These are phyloP conservation scores for Lenzites betulinus DNA, from an alignment of 768 basidiomycete genomes.

Conservation along the genomic window DNA sequence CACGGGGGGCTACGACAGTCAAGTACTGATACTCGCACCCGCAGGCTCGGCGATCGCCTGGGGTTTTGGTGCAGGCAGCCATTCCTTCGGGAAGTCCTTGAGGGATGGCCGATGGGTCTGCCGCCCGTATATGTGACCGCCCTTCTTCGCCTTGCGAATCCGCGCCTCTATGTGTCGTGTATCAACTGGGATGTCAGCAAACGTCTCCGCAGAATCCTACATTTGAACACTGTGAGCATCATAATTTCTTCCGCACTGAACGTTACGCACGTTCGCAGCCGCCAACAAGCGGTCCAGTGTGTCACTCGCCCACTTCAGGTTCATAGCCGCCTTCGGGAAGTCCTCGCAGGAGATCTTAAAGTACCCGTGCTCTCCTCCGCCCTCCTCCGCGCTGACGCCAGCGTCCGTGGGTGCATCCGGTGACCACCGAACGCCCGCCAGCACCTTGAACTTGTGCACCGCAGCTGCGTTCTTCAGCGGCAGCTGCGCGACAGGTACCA, in stretches of 20 bases:
- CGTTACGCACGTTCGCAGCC: slow-evolving; percentile 79
- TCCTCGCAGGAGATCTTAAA: slow-evolving; percentile 91
- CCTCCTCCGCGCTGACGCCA: slow-evolving; percentile 51
- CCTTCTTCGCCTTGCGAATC: slow-evolving; percentile 69
- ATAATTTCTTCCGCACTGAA: not conserved
- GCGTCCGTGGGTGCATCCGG: slow-evolving; percentile 70
- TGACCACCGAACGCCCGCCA: slow-evolving; percentile 89
- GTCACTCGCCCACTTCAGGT: slow-evolving; percentile 94
- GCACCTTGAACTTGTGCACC: slow-evolving; percentile 81
- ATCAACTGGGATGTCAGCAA: slow-evolving; percentile 78
- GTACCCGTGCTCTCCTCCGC: slow-evolving; percentile 68
- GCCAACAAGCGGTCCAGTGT: slow-evolving; percentile 72
- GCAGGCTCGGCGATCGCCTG: slow-evolving; percentile 14
- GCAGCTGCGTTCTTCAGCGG: slow-evolving; percentile 66
- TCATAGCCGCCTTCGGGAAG: slow-evolving; percentile 81
- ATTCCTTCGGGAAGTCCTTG: slow-evolving; percentile 82
- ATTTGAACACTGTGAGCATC: not conserved
- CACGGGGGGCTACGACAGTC: slow-evolving; percentile 5
- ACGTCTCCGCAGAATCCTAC: slow-evolving; percentile 46
- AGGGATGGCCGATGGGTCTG: slow-evolving; percentile 61
- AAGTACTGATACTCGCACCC: slow-evolving; percentile 22
- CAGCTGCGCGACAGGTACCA: slow-evolving; percentile 73
- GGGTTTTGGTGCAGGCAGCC: slow-evolving; percentile 55
- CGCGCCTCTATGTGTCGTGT: slow-evolving; percentile 76
- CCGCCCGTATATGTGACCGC: slow-evolving; percentile 61